phyloP scores from a whole-genome alignment of 2,329 filamentous ascomycete genomes.

The Cercospora citrullina region DNA sequence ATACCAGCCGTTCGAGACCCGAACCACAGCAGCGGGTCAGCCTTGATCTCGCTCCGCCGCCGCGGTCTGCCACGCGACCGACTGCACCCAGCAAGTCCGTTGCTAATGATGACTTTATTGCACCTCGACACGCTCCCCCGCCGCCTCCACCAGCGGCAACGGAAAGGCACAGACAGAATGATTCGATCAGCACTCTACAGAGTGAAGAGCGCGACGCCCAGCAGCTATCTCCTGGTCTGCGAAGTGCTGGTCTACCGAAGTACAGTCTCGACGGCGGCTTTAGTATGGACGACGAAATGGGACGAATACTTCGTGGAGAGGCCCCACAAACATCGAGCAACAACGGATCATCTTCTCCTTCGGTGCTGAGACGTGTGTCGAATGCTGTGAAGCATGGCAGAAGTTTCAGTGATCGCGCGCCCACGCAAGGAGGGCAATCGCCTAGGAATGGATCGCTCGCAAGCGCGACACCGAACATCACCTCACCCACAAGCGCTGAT shows the following conservation, averaged over 20 bases:
- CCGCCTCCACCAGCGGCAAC: constrained; percentile 35
- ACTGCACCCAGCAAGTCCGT: constrained; percentile 45
- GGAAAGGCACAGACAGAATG: constrained; percentile 42
- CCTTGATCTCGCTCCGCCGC: constrained; percentile 47
- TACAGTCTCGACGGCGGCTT: constrained; percentile 80
- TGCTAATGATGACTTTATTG: constrained; percentile 46
- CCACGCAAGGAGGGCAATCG: constrained; percentile 29
- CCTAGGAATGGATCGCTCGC: constrained; percentile 45
- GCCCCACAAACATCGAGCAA: constrained; percentile 43
- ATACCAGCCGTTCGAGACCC: constrained; percentile 29
- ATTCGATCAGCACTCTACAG: constrained; percentile 48
- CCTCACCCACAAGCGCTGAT: constrained; percentile 26
- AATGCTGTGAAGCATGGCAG: constrained; percentile 92
- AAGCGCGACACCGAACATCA: constrained; percentile 28
- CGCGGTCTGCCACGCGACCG: constrained; percentile 51
- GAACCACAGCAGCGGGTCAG: constrained; percentile 34
- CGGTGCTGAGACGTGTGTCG: constrained; percentile 83
- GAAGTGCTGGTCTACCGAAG: constrained; percentile 43
- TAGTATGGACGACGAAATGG: constrained; percentile 94
- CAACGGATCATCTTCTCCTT: constrained; percentile 48
- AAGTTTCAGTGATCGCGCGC: constrained; percentile 69
- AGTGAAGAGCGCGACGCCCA: constrained; percentile 38
- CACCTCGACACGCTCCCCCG: constrained; percentile 49
- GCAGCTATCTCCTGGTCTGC: constrained; percentile 34
- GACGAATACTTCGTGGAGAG: constrained; percentile 77